Conservation (phyloP, 768 basidiomycete genomes). For the Boletus pseudopeckii region DNA sequence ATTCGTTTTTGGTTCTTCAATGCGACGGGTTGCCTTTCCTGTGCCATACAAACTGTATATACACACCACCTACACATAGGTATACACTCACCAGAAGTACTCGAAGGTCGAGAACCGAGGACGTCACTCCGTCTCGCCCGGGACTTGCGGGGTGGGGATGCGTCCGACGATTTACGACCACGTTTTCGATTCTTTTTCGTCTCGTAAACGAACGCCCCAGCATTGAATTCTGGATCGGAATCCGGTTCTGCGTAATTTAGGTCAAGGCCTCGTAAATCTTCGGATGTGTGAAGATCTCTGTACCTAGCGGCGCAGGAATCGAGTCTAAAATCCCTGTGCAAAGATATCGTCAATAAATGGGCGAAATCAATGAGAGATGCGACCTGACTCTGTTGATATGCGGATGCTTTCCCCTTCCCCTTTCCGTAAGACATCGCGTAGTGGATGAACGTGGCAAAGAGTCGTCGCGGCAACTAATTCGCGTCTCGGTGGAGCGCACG, state of each 20-base stretch:
- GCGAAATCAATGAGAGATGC: background rate
- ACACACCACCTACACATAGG: background rate
- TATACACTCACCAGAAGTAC: slow-evolving; percentile 9
- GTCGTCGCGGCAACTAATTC: background rate
- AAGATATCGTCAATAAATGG: background rate
- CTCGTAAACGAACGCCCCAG: slow-evolving; percentile 30
- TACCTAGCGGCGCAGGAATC: slow-evolving; percentile 37
- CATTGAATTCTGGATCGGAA: slow-evolving; percentile 34
- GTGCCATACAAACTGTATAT: background rate
- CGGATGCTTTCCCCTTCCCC: slow-evolving; percentile 9
- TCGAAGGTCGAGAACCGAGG: slow-evolving; percentile 4
- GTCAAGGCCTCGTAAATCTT: background rate
- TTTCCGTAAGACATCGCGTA: slow-evolving; percentile 19
- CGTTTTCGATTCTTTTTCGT: slow-evolving; percentile 22
- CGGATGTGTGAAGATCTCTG: background rate
- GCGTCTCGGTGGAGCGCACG: slow-evolving; percentile 2
- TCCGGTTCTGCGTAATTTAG: slow-evolving; percentile 23
- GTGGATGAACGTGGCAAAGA: background rate
- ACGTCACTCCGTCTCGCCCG: slow-evolving; percentile 12
- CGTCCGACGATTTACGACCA: slow-evolving; percentile 11
- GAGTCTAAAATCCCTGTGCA: slow-evolving; percentile 25
- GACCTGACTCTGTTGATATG: slow-evolving; percentile 23
- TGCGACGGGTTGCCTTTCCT: slow-evolving; percentile 4
- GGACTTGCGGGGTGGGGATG: slow-evolving; percentile 17
- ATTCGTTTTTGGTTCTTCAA: slow-evolving; percentile 28